Evolutionary conservation across 768 basidiomycete genomes (phyloP).

Genomic region (Lactarius hengduanensis): DNA sequence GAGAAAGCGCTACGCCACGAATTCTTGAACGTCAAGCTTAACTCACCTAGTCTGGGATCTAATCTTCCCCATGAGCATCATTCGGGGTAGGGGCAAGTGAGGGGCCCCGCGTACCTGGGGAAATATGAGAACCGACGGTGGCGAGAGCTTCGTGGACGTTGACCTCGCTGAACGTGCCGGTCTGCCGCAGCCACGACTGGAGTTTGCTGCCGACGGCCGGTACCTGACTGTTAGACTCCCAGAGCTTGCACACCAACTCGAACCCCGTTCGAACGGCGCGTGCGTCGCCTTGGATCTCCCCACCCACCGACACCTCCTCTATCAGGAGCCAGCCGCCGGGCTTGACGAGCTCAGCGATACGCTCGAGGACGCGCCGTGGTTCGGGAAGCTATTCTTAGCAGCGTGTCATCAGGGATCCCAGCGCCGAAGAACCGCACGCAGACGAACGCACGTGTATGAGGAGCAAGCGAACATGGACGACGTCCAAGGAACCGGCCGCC

Average conservation of each 20-base stretch:
- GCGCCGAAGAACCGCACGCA: background rate
- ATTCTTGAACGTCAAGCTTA: background rate
- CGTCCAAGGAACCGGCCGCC: slow-evolving; percentile 29
- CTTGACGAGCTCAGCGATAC: slow-evolving; percentile 29
- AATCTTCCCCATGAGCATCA: background rate
- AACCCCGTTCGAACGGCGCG: background rate
- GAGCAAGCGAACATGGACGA: slow-evolving; percentile 32
- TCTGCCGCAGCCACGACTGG: slow-evolving; percentile 9
- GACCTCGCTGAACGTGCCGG: slow-evolving; percentile 14
- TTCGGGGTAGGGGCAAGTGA: background rate
- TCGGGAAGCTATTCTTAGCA: slow-evolving; percentile 27
- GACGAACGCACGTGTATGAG: slow-evolving; percentile 29
- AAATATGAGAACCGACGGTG: background rate
- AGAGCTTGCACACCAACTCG: slow-evolving; percentile 5
- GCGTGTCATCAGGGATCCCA: background rate
- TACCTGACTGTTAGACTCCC: slow-evolving; percentile 11
- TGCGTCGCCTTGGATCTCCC: slow-evolving; percentile 10
- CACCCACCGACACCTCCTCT: slow-evolving; percentile 27
- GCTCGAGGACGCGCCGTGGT: slow-evolving; percentile 24
- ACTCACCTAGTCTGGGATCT: slow-evolving; percentile 2
- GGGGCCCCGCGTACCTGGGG: background rate
- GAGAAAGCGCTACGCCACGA: slow-evolving; percentile 8
- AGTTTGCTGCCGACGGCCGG: background rate
- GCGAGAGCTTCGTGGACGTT: slow-evolving; percentile 13
- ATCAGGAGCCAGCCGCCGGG: slow-evolving; percentile 34